Percentiles rank a stretch among this genome's conserved stretches.
phyloP scores from a whole-genome alignment of 2,329 filamentous ascomycete genomes.

The Pseudogymnoascus sp. region DNA sequence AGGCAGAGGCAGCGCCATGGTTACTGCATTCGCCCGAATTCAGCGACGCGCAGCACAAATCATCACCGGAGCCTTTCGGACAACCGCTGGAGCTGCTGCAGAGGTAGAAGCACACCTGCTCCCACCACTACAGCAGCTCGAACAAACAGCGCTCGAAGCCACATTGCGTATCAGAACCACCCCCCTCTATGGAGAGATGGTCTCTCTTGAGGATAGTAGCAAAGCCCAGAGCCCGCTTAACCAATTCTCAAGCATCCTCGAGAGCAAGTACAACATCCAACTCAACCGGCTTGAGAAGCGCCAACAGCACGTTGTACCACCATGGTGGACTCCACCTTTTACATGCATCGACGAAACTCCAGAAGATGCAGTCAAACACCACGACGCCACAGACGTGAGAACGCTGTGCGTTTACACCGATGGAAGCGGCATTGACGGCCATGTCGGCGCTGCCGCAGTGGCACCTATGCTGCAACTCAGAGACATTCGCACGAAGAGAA shows the following conservation, averaged over 20 bases:
- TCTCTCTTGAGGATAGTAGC: not conserved
- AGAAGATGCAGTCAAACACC: conserved; percentile 10
- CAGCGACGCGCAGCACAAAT: no score
- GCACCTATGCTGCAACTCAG: conserved; percentile 13
- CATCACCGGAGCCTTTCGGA: no score
- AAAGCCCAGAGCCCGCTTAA: not conserved
- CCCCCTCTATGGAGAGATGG: no score
- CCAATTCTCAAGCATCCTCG: not conserved
- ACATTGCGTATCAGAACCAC: no score
- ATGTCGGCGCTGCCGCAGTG: conserved; percentile 24
- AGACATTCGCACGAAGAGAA: conserved; percentile 14
- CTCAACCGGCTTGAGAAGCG: not conserved
- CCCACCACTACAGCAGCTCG: no score
- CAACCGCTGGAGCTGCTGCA: no score
- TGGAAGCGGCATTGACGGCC: conserved; percentile 7
- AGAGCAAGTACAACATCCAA: not conserved
- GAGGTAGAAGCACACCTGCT: no score
- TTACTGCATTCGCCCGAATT: no score
- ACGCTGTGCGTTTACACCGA: not conserved
- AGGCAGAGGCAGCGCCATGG: no score
- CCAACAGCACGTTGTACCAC: conserved; percentile 8
- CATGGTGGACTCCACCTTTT: conserved; percentile 10
- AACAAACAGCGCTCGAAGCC: no score
- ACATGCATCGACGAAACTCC: conserved; percentile 1
- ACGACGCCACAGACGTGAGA: conserved; percentile 3